Evolutionary conservation across 331 rosid genomes (phyloP).

Genomic region (Dryas integrifolia): DNA sequence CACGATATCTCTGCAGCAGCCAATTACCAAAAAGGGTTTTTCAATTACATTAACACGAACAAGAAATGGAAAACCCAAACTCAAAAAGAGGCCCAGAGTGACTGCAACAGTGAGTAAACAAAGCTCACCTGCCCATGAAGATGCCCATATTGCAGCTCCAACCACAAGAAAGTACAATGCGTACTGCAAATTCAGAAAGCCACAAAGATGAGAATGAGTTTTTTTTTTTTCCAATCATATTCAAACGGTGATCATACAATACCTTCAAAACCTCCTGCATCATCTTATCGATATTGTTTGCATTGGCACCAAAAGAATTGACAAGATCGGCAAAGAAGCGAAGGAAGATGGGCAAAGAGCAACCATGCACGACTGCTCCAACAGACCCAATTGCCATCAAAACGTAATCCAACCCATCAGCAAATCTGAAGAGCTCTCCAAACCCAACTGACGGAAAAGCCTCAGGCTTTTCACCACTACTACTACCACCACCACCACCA

Average conservation of each 20-base stretch:
- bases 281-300: constrained; percentile 77
- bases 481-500: constrained; percentile 17
- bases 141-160: constrained; percentile 99
- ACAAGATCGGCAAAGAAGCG: constrained; percentile 99
- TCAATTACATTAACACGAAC: constrained; percentile 16
- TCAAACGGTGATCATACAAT: not conserved
- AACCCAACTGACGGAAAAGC: constrained; percentile 55
- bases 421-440: constrained; percentile 73
- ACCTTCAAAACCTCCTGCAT: constrained; percentile 89
- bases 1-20: constrained; percentile 81
- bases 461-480: constrained; percentile 46
- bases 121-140: constrained; percentile 92
- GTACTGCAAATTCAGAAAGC: constrained; percentile 53
- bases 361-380: constrained; percentile 93
- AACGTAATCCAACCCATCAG: constrained; percentile 83
- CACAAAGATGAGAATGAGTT: not conserved
- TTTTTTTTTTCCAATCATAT: constrained; percentile 14
- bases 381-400: constrained; percentile 77
- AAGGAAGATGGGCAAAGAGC: constrained; percentile 86
- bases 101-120: not conserved
- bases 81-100: not conserved
- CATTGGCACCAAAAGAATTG: constrained; percentile 89
- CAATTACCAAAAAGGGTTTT: constrained; percentile 20
- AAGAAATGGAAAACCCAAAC: not conserved
- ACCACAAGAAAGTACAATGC: constrained; percentile 94